A percentile compares a stretch with the other conserved stretches of the same genome.
phyloP scores from a whole-genome alignment of 345 rosid species.

The Rhodamnia rubescens region DNA sequence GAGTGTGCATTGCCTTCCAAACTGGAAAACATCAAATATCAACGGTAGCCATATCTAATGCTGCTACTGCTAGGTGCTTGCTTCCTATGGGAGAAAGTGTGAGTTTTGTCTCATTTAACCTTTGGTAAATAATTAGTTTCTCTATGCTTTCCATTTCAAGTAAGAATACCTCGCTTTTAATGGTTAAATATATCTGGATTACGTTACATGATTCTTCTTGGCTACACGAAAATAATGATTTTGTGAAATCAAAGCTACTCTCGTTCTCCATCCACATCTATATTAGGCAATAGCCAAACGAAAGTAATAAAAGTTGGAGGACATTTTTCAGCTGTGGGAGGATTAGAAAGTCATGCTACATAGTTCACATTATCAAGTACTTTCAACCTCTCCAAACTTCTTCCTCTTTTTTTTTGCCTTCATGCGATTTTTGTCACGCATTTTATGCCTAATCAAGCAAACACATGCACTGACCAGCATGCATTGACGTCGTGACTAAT shows the following conservation, averaged over 20 bases:
- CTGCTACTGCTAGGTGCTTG: not conserved
- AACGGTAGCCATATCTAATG: too few relatives aligned
- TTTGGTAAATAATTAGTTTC: not conserved
- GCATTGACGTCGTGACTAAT: not conserved
- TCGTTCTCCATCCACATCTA: accelerated
- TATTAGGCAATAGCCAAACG: too few relatives aligned
- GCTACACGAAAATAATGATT: accelerated
- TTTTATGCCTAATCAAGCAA: not conserved
- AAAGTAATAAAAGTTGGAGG: not conserved
- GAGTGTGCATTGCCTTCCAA: too few relatives aligned
- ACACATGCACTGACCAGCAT: not conserved
- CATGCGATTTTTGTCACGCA: not conserved
- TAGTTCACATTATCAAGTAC: not conserved
- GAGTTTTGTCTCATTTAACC: not conserved
- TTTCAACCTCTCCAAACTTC: too few relatives aligned
- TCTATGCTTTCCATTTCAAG: not conserved
- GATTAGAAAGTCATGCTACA: not conserved
- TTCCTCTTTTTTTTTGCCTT: not conserved
- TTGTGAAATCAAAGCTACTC: not conserved
- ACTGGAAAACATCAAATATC: too few relatives aligned
- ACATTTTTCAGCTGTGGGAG: not conserved
- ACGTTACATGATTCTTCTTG: accelerated
- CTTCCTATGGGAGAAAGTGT: not conserved
- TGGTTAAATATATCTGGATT: not conserved
- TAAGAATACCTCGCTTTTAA: not conserved